phyloP scores from a whole-genome alignment of 805 yeast genomes.

The Babjeviella inositovora region DNA sequence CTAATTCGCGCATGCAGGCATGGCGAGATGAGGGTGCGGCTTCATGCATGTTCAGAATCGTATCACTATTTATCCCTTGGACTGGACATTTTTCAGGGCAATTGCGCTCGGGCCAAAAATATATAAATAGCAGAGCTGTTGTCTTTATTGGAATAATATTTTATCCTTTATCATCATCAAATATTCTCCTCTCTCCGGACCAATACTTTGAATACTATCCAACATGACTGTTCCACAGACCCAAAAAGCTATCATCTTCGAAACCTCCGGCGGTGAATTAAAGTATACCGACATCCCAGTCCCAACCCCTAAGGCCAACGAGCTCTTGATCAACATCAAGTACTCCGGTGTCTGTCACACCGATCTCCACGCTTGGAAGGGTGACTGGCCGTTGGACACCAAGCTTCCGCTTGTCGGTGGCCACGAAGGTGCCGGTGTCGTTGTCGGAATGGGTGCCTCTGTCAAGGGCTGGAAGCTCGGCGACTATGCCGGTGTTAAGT shows the following conservation, averaged over 20 bases:
- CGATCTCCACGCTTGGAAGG: constrained; percentile 87
- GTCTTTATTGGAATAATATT: too few relatives aligned
- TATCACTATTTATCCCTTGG: too few relatives aligned
- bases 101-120: too few relatives aligned
- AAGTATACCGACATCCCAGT: constrained; percentile 63
- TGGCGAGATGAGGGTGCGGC: too few relatives aligned
- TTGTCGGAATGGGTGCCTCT: constrained; percentile 58
- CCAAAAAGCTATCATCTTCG: constrained; percentile 60
- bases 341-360: constrained; percentile 93
- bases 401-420: constrained; percentile 75
- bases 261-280: constrained; percentile 47
- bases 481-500: constrained; percentile 71
- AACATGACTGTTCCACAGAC: constrained; percentile 56
- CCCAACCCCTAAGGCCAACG: constrained; percentile 64
- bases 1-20: too few relatives aligned
- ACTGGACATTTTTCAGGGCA: too few relatives aligned
- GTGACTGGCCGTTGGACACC: constrained; percentile 78
- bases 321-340: constrained; percentile 65
- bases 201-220: too few relatives aligned
- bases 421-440: constrained; percentile 83
- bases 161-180: too few relatives aligned
- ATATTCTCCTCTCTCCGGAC: too few relatives aligned
- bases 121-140: too few relatives aligned
- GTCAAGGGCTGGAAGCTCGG: constrained; percentile 64
- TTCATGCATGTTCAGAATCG: too few relatives aligned